Evolutionary conservation across 345 rosid genomes (phyloP).

Genomic region (Noccaea bulbosa): DNA sequence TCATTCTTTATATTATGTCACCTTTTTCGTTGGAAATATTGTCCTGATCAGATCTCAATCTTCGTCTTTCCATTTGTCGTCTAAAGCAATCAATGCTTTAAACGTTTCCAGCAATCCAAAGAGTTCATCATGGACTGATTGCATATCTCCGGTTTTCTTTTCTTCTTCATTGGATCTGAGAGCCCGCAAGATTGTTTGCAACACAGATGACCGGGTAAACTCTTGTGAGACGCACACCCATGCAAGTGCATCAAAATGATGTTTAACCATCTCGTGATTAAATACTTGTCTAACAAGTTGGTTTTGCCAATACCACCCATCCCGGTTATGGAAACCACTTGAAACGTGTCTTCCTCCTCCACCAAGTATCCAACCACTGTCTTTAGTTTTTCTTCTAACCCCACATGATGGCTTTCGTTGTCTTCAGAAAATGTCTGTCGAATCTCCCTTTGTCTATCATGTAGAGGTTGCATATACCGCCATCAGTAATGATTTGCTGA

Average conservation of each 20-base stretch:
- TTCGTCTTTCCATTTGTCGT: conserved; percentile 46
- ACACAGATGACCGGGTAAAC: conserved; percentile 25
- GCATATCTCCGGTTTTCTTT: conserved; percentile 27
- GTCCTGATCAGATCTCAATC: conserved; percentile 41
- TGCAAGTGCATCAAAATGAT: conserved; percentile 33
- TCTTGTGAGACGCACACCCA: conserved; percentile 50
- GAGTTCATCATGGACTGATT: conserved; percentile 26
- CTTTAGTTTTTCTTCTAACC: conserved; percentile 40
- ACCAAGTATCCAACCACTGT: conserved; percentile 33
- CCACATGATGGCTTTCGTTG: conserved; percentile 45
- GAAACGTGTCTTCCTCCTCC: background rate
- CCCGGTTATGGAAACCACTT: conserved; percentile 48
- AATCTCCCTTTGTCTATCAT: conserved; percentile 1
- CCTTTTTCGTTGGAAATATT: conserved; percentile 32
- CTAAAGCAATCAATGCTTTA: conserved; percentile 50
- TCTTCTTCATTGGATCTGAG: conserved; percentile 37
- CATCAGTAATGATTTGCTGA: background rate
- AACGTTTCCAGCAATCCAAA: conserved; percentile 4
- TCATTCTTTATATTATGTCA: background rate
- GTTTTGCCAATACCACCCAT: conserved; percentile 67
- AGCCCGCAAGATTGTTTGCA: conserved; percentile 40
- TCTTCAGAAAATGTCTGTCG: conserved; percentile 23
- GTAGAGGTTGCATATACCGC: background rate
- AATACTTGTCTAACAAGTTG: conserved; percentile 42
- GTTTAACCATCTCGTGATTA: conserved; percentile 27